Percentiles rank a stretch among this genome's conserved stretches.
Conservation (phyloP, 371 early-diverging fungal genomes). For the Cokeromyces recurvatus region DNA sequence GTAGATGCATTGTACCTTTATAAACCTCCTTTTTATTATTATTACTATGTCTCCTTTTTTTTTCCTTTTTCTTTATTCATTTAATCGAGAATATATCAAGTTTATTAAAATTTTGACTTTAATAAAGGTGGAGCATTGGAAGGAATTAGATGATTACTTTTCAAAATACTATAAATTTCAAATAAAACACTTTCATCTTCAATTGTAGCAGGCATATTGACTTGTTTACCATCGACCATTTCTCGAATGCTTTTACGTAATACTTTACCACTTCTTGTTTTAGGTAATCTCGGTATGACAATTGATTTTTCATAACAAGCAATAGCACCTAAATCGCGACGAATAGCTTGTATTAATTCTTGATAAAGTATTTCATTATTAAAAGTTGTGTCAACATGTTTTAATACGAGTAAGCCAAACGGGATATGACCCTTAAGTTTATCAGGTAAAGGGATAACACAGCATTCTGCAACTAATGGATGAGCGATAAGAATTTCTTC, state of each 20-base stretch:
- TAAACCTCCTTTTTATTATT: too few species aligned
- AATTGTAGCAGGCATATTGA: slow-evolving; percentile 76
- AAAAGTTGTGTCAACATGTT: slow-evolving; percentile 16
- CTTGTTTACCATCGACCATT: slow-evolving; percentile 60
- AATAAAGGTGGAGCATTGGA: not conserved
- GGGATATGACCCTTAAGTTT: slow-evolving; percentile 68
- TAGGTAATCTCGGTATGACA: slow-evolving; percentile 77
- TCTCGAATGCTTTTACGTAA: slow-evolving; percentile 77
- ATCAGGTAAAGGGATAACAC: slow-evolving; percentile 66
- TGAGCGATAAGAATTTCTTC: slow-evolving; percentile 78
- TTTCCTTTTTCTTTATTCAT: too few species aligned
- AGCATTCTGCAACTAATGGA: slow-evolving; percentile 72
- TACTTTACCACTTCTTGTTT: slow-evolving; percentile 92
- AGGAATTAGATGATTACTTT: slow-evolving; percentile 9
- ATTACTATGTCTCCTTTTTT: too few species aligned
- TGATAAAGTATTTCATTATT: slow-evolving; percentile 28
- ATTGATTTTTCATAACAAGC: slow-evolving; percentile 67
- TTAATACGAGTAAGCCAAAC: slow-evolving; percentile 56
- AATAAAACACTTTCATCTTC: slow-evolving; percentile 66
- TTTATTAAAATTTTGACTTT: slow-evolving; percentile 9
- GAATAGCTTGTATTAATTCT: slow-evolving; percentile 47
- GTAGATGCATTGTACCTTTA: too few species aligned
- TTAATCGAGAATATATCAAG: too few species aligned
- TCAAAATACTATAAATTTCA: slow-evolving; percentile 48
- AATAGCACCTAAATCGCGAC: slow-evolving; percentile 71